A percentile compares a stretch with the other conserved stretches of the same genome.
These are phyloP conservation scores for Elaeagnus macrophylla DNA, from an alignment of 306 rosid species.

Conservation along the genomic window DNA sequence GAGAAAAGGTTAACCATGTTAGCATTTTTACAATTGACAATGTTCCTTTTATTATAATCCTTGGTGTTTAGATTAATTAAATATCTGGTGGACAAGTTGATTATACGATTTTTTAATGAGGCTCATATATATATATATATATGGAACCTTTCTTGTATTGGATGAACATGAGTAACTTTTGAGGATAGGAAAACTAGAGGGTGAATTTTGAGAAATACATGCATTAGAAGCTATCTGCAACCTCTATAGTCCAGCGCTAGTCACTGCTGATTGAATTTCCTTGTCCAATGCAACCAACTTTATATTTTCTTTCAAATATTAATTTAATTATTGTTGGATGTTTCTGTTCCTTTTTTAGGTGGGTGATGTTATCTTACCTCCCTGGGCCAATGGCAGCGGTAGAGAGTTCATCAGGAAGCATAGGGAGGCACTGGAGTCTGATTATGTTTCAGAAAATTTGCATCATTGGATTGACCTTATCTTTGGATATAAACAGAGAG, in stretches of 20 bases:
- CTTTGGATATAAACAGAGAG: conserved; percentile 95
- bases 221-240: neutral
- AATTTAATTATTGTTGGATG: conserved; percentile 8
- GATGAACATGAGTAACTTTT: neutral
- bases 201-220: neutral
- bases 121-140: neutral
- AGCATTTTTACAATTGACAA: too few species aligned
- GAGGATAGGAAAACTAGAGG: neutral
- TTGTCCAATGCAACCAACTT: too few species aligned
- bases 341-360: conserved; percentile 44
- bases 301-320: neutral
- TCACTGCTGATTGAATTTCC: neutral
- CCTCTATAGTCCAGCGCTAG: neutral
- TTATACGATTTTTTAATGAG: too few species aligned
- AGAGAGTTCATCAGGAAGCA: conserved; percentile 94
- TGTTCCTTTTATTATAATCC: too few species aligned
- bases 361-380: conserved; percentile 84
- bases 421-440: conserved; percentile 98
- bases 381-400: conserved; percentile 90
- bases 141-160: neutral
- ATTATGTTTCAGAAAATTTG: conserved; percentile 82
- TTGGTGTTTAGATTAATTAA: too few species aligned
- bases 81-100: too few species aligned
- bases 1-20: too few species aligned
- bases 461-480: conserved; percentile 99